Conservation (phyloP, 768 basidiomycete species). For the Filobasidium floriforme region DNA sequence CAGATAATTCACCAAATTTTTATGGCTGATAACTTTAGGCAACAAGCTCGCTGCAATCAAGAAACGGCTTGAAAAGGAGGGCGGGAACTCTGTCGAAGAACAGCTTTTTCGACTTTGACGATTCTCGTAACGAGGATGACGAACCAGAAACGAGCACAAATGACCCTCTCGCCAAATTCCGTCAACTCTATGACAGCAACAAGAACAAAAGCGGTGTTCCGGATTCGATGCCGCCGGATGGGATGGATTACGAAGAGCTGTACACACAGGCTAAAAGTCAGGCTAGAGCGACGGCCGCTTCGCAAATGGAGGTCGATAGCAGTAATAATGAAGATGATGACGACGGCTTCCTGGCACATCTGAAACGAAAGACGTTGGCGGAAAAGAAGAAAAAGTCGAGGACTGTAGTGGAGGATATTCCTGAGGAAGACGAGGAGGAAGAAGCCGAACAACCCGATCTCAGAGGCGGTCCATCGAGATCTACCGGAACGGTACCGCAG, state of each 20-base stretch:
- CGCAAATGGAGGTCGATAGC: slow-evolving; percentile 5
- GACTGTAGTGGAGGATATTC: slow-evolving; percentile 4
- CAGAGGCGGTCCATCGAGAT: neutral
- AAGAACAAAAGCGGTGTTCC: slow-evolving; percentile 9
- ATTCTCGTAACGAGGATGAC: slow-evolving; percentile 10
- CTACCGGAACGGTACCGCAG: neutral
- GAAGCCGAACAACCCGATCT: slow-evolving; percentile 13
- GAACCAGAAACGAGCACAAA: neutral
- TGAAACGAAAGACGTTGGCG: slow-evolving; percentile 25
- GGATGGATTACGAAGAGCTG: slow-evolving; percentile 1
- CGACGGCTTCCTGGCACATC: neutral
- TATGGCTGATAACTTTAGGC: no score
- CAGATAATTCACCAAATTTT: no score
- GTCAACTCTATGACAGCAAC: slow-evolving; percentile 2
- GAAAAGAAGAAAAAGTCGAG: slow-evolving; percentile 23
- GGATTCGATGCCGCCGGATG: slow-evolving; percentile 6
- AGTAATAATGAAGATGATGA: slow-evolving; percentile 5
- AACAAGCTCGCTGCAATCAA: no score
- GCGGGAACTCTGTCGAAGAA: neutral
- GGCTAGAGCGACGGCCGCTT: neutral
- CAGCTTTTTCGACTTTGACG: neutral
- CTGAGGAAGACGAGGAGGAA: slow-evolving; percentile 16
- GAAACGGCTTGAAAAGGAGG: neutral
- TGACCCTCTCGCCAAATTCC: slow-evolving; percentile 2
- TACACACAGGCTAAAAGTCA: slow-evolving; percentile 3